Evolutionary conservation across 2,329 filamentous ascomycete genomes (phyloP).

Genomic region (Plenodomus lindquistii): DNA sequence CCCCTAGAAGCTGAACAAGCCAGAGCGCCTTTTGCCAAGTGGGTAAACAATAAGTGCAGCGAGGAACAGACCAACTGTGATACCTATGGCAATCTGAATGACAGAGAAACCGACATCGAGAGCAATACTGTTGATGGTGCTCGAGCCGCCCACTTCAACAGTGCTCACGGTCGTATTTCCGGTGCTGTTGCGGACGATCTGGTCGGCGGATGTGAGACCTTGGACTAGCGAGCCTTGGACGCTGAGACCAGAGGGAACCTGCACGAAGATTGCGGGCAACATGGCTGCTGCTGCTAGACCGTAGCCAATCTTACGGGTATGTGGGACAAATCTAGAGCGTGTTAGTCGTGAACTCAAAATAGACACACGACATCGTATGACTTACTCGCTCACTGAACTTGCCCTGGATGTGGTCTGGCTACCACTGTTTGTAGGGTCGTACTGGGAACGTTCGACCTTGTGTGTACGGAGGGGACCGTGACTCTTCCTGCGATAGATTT

Average conservation of each 20-base stretch:
- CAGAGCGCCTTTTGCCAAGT: slow-evolving; percentile 52
- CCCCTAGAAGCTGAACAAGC: slow-evolving; percentile 39
- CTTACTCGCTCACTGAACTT: slow-evolving; percentile 24
- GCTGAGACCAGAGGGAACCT: slow-evolving; percentile 63
- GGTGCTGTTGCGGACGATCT: slow-evolving; percentile 56
- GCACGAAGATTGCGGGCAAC: slow-evolving; percentile 81
- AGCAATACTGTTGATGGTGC: slow-evolving; percentile 48
- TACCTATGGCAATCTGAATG: slow-evolving; percentile 56
- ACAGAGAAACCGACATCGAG: slow-evolving; percentile 54
- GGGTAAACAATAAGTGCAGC: slow-evolving; percentile 55
- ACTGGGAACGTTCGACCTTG: slow-evolving; percentile 25
- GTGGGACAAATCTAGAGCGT: slow-evolving; percentile 24
- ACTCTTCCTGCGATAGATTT: slow-evolving; percentile 25
- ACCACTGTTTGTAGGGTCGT: slow-evolving; percentile 19
- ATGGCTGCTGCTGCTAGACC: slow-evolving; percentile 83
- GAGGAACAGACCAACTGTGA: slow-evolving; percentile 55
- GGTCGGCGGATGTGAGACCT: slow-evolving; percentile 60
- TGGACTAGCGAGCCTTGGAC: slow-evolving; percentile 61
- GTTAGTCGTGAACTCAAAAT: neutral
- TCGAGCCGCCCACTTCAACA: slow-evolving; percentile 24
- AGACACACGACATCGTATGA: neutral
- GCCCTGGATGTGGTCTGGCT: slow-evolving; percentile 24
- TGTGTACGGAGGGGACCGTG: slow-evolving; percentile 18
- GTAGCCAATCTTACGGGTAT: slow-evolving; percentile 58
- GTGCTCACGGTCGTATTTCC: slow-evolving; percentile 44